Evolutionary conservation across 768 basidiomycete species (phyloP), one percentile per base, ranked within the genome.

Genomic region (Rhodotorula sphaerocarpa): DNA sequence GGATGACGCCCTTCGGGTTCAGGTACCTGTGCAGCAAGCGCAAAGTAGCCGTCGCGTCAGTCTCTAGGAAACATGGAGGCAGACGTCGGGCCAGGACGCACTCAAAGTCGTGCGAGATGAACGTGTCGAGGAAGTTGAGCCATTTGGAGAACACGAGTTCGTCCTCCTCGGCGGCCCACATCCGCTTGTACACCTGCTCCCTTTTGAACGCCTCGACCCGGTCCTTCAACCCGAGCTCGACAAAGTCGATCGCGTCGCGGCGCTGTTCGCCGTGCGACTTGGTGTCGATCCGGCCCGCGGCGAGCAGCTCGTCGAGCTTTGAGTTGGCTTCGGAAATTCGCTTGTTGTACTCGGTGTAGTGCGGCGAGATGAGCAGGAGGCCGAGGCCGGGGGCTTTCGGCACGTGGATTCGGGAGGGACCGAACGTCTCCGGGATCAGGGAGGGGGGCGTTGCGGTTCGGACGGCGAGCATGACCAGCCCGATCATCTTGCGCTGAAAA

Each of bases 321-420:
- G 61, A 48, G 64, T 74, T 74, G 2, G 54, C 45, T n/a, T 71
- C 70, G 12, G 25, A 55, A 41, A 78, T 70, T 18, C 73, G 71
- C 27, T 66, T 50, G 68, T 79, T 79, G 71, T 79, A 79, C n/a
- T 72, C 70, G 34, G 71, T 66, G 69, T 78, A 80, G 48, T 75
- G 73, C 4, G 79, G 79, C 48, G 76, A 74, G 76, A 97, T 90
- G 30, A 99, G 82, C 28, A 99, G 78, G 7, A 99, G 81, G 18
- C 95, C 95, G 23, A 99, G 80, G 3, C 91, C 86, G 18, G 95
- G 95, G 79, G 96, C 93, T 77, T 93, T 96, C 23, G 95, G 95
- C 27, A 96, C 81, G 72, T 88, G 83, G 41, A 92, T 87, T 44
- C 78, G 77, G 21, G 82, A 81, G 6, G 86, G 84, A 3, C 85